Evolutionary conservation across 2,329 filamentous ascomycete genomes (phyloP), one percentile per base, ranked within the genome.

Genomic region (Colletotrichum caudatum): DNA sequence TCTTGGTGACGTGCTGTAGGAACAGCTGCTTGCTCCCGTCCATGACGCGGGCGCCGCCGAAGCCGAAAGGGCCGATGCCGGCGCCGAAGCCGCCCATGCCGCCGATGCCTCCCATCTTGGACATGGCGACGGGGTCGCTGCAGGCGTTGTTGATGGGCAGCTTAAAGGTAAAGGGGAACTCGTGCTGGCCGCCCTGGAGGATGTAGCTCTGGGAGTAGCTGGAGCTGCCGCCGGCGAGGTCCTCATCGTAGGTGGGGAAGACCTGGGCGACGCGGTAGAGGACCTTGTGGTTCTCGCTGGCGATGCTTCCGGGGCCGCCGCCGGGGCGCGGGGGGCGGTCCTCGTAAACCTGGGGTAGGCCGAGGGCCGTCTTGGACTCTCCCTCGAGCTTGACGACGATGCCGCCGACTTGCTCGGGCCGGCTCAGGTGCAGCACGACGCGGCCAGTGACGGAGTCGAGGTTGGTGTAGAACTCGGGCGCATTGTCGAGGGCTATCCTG

Each of bases 381-480:
- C 93, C 93, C 78, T 96, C 93, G 41, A 96, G 88, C 84, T 96
- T 96, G 77, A 95, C 93, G 48, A 94, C 85, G 74, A 96, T 91
- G 64, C 90, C 92, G 60, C 89, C 89, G 61, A 95, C 86, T 67
- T 88, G 85, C 79, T 95, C 93, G 65, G 92, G 83, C 74, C 91
- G 92, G 63, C 87, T 90, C 74, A 91, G 81, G 26, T 77, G 80
- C 39, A 92, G 80, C 61, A 90, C 78, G 37, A 91, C 82, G 71
- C 86, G 85, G 65, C 93, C 93, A 39, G 85, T 86, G 71, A 96
- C 87, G 73, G 88, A 83, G 80, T 95, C 93, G 76, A 95, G 89
- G 78, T 95, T 95, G 63, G 93, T 95, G 81, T 92, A 94, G 84
- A 92, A 92, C 75, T 90, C 87, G 74, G 90, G 90, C 62, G 87